A percentile compares a stretch with the other conserved stretches of the same genome.
phyloP scores from a whole-genome alignment of 148 eudicot genomes.

The Cornus controversa region DNA sequence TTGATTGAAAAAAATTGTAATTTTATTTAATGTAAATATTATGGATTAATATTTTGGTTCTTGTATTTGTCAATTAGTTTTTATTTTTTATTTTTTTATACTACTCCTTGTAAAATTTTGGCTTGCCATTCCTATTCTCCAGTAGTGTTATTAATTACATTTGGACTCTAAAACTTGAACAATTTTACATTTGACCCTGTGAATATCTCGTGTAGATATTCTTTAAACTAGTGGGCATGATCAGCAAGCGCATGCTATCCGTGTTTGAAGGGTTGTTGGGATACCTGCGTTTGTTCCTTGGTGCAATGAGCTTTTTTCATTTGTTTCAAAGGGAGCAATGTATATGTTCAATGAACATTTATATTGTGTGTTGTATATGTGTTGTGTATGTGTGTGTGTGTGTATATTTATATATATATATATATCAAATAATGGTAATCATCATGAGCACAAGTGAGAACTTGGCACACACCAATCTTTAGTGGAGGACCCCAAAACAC shows the following conservation, averaged over 20 bases:
- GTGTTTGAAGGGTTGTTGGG: neutral
- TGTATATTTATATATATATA: neutral
- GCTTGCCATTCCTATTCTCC: too few species aligned
- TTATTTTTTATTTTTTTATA: too few species aligned
- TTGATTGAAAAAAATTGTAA: too few species aligned
- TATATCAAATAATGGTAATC: neutral
- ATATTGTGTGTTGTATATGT: neutral
- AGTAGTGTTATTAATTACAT: too few species aligned
- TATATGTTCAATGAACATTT: neutral
- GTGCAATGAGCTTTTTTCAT: neutral
- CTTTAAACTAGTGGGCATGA: too few species aligned
- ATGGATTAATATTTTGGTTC: too few species aligned
- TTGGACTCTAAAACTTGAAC: too few species aligned
- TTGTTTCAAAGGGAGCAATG: neutral
- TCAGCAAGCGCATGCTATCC: neutral
- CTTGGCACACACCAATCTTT: neutral
- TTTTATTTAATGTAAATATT: too few species aligned
- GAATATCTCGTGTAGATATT: too few species aligned
- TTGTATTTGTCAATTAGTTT: too few species aligned
- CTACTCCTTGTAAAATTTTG: too few species aligned
- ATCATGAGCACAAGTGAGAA: neutral
- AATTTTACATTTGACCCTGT: too few species aligned
- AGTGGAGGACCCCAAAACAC: slow-evolving; percentile 6
- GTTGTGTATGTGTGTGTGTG: neutral
- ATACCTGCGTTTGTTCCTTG: neutral